These are phyloP conservation scores for Taiozyma sp. DNA, from an alignment of 1,139 yeast species.

Conservation along the genomic window DNA sequence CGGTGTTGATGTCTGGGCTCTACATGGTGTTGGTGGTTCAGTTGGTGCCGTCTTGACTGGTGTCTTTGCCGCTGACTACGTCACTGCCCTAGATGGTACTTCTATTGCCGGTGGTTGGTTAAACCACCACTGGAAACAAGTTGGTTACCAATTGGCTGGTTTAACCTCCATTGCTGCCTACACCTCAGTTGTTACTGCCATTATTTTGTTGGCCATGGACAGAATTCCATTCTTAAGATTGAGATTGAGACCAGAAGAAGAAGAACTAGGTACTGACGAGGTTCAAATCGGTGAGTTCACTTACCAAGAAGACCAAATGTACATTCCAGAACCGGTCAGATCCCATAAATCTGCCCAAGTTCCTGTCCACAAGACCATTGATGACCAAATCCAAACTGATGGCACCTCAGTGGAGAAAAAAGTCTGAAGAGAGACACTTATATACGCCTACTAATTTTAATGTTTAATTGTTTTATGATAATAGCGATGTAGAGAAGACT, in stretches of 20 bases:
- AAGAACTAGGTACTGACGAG: slow-evolving; percentile 82
- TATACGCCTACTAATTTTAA: background rate
- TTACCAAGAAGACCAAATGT: slow-evolving; percentile 60
- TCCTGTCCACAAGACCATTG: slow-evolving; percentile 27
- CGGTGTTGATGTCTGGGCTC: slow-evolving; percentile 91
- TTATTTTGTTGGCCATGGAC: slow-evolving; percentile 71
- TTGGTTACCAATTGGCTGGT: slow-evolving; percentile 93
- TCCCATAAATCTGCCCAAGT: slow-evolving; percentile 32
- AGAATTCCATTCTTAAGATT: slow-evolving; percentile 76
- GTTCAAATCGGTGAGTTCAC: slow-evolving; percentile 87
- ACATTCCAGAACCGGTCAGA: slow-evolving; percentile 74
- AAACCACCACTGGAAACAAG: slow-evolving; percentile 83
- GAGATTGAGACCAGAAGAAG: slow-evolving; percentile 87
- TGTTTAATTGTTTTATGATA: background rate
- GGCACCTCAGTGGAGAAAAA: slow-evolving; percentile 10
- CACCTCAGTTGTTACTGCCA: slow-evolving; percentile 74
- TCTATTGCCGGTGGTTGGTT: slow-evolving; percentile 90
- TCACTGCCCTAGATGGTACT: slow-evolving; percentile 69
- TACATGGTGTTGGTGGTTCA: slow-evolving; percentile 94
- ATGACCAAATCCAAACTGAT: slow-evolving; percentile 28
- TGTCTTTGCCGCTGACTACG: slow-evolving; percentile 89
- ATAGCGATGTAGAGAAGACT: background rate
- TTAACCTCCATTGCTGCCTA: slow-evolving; percentile 69
- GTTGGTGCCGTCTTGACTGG: slow-evolving; percentile 84
- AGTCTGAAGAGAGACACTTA: background rate